Conservation (phyloP, 176 grass and related monocot genomes). For the Carex littledalei region DNA sequence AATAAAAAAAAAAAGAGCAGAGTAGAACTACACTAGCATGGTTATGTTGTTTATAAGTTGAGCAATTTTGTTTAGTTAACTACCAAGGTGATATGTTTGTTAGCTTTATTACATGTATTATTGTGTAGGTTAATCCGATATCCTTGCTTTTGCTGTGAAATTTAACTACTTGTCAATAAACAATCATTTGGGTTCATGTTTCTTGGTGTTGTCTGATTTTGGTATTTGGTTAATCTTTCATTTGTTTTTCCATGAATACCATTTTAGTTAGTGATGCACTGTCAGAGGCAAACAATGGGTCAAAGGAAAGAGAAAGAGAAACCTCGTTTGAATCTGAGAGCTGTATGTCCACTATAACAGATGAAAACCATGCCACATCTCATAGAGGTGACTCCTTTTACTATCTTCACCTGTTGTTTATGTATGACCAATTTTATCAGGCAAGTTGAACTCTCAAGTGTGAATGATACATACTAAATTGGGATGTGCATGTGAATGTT, state of each 20-base stretch:
- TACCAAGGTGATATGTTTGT: background rate
- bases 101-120: background rate
- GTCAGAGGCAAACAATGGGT: background rate
- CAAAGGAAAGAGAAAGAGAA: slow-evolving; percentile 23
- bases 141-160: background rate
- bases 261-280: background rate
- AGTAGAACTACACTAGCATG: background rate
- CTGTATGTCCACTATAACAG: slow-evolving; percentile 4
- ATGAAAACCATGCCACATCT: background rate
- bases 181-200: background rate
- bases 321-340: background rate
- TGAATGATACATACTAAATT: background rate
- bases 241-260: background rate
- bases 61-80: background rate
- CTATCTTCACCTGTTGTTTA: background rate
- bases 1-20: background rate
- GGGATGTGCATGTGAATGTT: background rate
- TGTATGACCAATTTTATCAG: background rate
- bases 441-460: background rate
- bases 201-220: background rate
- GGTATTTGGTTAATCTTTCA: background rate
- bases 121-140: background rate
- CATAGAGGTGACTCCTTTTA: background rate
- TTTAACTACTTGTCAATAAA: background rate
- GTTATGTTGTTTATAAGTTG: background rate